These are phyloP conservation scores for Teratosphaeria viscida DNA, from an alignment of 2,329 filamentous ascomycete species.

Conservation along the genomic window DNA sequence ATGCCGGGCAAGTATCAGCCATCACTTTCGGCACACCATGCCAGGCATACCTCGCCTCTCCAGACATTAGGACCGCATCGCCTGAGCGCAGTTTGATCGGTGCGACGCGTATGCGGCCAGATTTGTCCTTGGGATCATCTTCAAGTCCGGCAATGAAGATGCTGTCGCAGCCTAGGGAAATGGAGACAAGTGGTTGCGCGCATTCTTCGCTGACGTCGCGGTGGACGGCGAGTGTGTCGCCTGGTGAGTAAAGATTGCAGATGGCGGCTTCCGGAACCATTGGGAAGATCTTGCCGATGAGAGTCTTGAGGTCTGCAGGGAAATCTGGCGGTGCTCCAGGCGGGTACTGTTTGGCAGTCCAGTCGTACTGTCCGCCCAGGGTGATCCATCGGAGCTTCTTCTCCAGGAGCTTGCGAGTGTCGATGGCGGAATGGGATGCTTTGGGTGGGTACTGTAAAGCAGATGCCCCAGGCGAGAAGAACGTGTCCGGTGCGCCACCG, in stretches of 20 bases:
- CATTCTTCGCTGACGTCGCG: conserved; percentile 85
- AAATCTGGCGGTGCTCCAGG: conserved; percentile 58
- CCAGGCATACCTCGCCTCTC: conserved; percentile 77
- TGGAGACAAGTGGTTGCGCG: conserved; percentile 65
- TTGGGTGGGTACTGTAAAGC: conserved; percentile 38
- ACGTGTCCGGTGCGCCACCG: conserved; percentile 37
- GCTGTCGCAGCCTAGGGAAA: conserved; percentile 83
- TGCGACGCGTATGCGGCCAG: conserved; percentile 21
- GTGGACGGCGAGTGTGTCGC: conserved; percentile 85
- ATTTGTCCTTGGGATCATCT: not conserved
- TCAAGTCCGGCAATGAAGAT: conserved; percentile 74
- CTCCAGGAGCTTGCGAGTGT: conserved; percentile 58
- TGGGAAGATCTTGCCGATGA: conserved; percentile 64
- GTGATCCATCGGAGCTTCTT: conserved; percentile 88
- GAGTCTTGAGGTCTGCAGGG: conserved; percentile 57
- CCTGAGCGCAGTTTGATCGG: conserved; percentile 66
- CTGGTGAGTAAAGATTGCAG: conserved; percentile 82
- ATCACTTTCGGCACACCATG: conserved; percentile 88
- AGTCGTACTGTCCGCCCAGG: conserved; percentile 91
- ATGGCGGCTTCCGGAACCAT: conserved; percentile 72
- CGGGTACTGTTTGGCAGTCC: conserved; percentile 80
- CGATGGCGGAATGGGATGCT: conserved; percentile 63
- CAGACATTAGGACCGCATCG: conserved; percentile 83
- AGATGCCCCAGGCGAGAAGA: conserved; percentile 44
- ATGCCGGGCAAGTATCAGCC: conserved; percentile 64